Base-by-base conservation (phyloP, 306 rosid genomes). In the Hylodesmum podocarpum region DNA sequence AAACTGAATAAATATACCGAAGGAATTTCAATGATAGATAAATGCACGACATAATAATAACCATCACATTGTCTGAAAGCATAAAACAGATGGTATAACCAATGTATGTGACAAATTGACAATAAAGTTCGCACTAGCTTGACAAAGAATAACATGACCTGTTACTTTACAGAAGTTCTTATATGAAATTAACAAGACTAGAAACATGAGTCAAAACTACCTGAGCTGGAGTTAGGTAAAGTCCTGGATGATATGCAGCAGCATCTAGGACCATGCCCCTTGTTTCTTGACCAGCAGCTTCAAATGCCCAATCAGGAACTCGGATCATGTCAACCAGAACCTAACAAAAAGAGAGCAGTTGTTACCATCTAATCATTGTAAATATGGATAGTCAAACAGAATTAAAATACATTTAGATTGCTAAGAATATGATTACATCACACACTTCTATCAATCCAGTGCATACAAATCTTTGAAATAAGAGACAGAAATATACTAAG, bases 281-380 rank as follows among this genome's bases (percentile, higher is more conserved):
- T 41, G 94, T 80, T 89, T 95, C 99, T 88, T 87, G 97, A 78
- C 99, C 98, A 2, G 99, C 99, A 66, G 96, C 97, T 86, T 95
- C 99, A 87, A 92, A 92, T 73, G 99, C 97, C 97, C 97, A 95
- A 76, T 92, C 99, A 53, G 99, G 99, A 73, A 95, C 99, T 40
- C 97, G 96, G 73, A 95, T 80, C 99, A 95, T 89, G 88, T 95
- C 99, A 82, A 95, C 91, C 73, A 95, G 63, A 78, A 95, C 86
- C 99, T 95, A 75, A 66, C 57, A 87, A 66, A 84, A 58, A 8
- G 40, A 70, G 16, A 78, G 34, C 16, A 58, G 81, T 55, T 68
- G 25, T 72, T 53, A 83, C 67, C 49, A 49, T 65, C 59, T 37
- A n/a, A 66, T 22, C 54, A 46, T 58, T 37, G 65, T 24, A 65